Evolutionary conservation across 2,329 filamentous ascomycete genomes (phyloP), one percentile per base, ranked within the genome.

Genomic region (Remersonia thermophila): DNA sequence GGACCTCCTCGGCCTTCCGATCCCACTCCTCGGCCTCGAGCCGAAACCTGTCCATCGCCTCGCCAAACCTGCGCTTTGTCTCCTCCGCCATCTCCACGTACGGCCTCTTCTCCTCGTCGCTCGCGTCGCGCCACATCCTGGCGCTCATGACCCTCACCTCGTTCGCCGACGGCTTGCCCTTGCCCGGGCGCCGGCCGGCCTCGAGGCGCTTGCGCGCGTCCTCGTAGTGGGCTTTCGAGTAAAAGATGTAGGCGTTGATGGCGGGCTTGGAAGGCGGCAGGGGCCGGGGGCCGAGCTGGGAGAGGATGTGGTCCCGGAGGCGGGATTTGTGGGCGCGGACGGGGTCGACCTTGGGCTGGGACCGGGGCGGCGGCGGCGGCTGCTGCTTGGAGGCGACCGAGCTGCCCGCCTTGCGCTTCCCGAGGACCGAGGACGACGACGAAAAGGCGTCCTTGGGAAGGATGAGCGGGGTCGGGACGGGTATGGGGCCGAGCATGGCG

Each of bases 161-260:
- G 50, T 85, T 93, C 6, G 80, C 77, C 30, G 73, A 67, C 1
- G 76, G 63, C 47, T 80, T 79, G 9, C 73, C 73, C 35, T 77
- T 79, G 23, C 73, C 69, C 3, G 71, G 64, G 37, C 71, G 69
- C 18, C 79, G 73, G n/a, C 71, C 73, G 35, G 78, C 73, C 42
- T 81, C 75, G 50, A 80, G 82, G 32, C 60, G 63, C 42, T 57
- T 61, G 37, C 71, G 66, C 7, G 73, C 75, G 15, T 59, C 57
- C n/a, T 85, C 77, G 51, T 77, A 80, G 50, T 80, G 70, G 3
- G 70, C 78, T 47, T 86, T 93, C 54, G 86, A 89, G 59, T 83
- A 98, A 33, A 95, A 69, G 18, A 93, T 69, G 57, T 94, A 96
- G 0, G 89, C 82, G 52, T 93, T 96, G 3, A 80, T 76, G 0